Base-by-base conservation (phyloP, 139 green algal genomes). In the Chlorella sp. region DNA sequence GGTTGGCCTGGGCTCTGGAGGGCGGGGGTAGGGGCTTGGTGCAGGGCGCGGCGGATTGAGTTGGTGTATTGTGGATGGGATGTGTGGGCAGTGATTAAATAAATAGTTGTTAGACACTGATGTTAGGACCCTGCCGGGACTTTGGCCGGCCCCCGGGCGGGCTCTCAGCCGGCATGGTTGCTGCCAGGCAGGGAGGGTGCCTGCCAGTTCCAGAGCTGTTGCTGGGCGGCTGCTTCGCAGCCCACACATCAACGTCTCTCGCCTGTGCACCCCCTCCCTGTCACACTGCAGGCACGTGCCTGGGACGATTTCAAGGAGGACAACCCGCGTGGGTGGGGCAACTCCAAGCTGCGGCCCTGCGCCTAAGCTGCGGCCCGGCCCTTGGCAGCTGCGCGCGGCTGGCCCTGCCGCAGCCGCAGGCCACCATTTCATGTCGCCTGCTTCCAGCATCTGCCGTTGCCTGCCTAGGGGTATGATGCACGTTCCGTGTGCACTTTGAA, bases 241-340 rank as follows among this genome's bases (percentile, higher is more conserved):
- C 48, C 48, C 48, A 16, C 48, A 57, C 48, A 57, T 57, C 37
- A 64, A n/a, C n/a, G n/a, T 1, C 28, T 57, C 19, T 4, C 32
- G 4, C 36, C 14, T 80, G 79, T 86, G 90, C 75, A 21, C 84
- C 34, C 84, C 78, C 24, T 60, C 53, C 82, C 85, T 78, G 81
- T 53, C 14, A 42, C 84, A 3, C 26, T 79, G 24, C 82, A 91
- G 81, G 68, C 91, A 79, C 91, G 96, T 0, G 94, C 93, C 14
- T 95, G 84, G 94, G 97, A 99, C 81, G 97, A 99, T 86, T 99
- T 92, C 81, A 95, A 95, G 34, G 97, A 99, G 66, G 92, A 95
- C 0, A 93, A 99, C 87, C 96, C 95, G 0, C 61, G 86, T 1
- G 97, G 97, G 19, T 94, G 89, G 87, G 97, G 97, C 48, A 99